Base-by-base conservation (phyloP, 345 rosid genomes). In the Populus alba region DNA sequence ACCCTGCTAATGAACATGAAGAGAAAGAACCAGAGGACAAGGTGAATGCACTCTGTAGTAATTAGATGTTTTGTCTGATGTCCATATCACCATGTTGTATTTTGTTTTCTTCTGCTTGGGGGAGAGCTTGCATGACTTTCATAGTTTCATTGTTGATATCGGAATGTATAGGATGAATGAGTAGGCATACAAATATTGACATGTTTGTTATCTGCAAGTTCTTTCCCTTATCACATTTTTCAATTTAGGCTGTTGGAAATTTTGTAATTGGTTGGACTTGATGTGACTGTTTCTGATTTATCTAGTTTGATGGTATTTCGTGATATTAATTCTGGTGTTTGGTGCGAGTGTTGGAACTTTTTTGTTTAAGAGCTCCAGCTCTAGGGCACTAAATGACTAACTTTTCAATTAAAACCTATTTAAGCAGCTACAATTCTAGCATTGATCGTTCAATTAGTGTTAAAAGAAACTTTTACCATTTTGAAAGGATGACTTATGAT, bases 21-120 rank as follows among this genome's bases (percentile, higher is more conserved):
- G 79, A 70, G n/a, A 80, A 75, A 47, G 76, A 80, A 49, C 72
- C 75, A 8, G 38, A 80, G 66, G 76, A 80, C 8, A 75, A 80
- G 83, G 83, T 80, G 49, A 63, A 31, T 35, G 18, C 3, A n/a
- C 10, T 43, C 4, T n/a, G 65, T n/a, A 23, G 65, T 59, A 10
- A 23, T 59, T 23, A 59, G 65, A 25, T 59, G 16, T 23, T 59
- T 59, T 59, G 29, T n/a, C 16, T 47, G 16, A 0, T 11, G 15
- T 23, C 29, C 65, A 59, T 59, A 23, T 59, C 25, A 57, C 1
- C 25, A 3, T 9, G 25, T 59, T 13, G 0, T n/a, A 59, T 33
- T 66, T 63, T 43, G 41, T 41, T 27, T 71, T 71, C 3, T 7
- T 29, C 33, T 45, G n/a, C 20, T 8, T 2, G 10, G 11, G 15